A percentile compares a stretch with the other conserved stretches of the same genome.
Conservation (phyloP, 148 eudicot genomes). For the Polygonum aviculare region DNA sequence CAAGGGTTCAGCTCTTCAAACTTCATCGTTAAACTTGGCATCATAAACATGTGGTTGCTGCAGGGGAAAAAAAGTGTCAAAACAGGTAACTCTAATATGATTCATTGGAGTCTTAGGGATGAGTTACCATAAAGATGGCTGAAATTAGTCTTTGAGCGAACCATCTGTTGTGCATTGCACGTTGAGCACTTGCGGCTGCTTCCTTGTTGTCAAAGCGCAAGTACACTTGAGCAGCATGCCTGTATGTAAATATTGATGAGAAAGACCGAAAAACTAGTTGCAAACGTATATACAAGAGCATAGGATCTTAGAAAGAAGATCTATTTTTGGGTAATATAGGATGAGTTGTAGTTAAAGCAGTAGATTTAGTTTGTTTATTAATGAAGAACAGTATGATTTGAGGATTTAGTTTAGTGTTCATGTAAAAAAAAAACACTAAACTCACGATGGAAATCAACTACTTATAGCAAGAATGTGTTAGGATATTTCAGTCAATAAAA, state of each 20-base stretch:
- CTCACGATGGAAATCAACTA: too few relatives aligned
- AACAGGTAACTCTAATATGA: neutral
- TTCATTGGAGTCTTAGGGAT: neutral
- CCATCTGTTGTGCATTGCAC: slow-evolving; percentile 88
- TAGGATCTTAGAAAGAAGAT: neutral
- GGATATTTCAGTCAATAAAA: too few relatives aligned
- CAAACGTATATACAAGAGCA: neutral
- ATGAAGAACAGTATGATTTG: too few relatives aligned
- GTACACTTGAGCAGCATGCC: slow-evolving; percentile 90
- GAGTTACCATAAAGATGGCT: slow-evolving; percentile 76
- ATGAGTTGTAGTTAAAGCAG: too few relatives aligned
- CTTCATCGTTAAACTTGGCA: slow-evolving; percentile 60
- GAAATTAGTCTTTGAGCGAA: slow-evolving; percentile 84
- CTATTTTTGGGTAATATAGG: too few relatives aligned
- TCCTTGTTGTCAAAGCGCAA: slow-evolving; percentile 66
- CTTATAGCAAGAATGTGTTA: too few relatives aligned
- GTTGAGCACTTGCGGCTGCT: slow-evolving; percentile 71
- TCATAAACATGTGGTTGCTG: slow-evolving; percentile 82
- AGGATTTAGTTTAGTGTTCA: too few relatives aligned
- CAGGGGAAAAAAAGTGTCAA: slow-evolving; percentile 12
- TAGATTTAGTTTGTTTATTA: too few relatives aligned
- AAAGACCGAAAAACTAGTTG: neutral
- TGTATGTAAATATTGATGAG: slow-evolving; percentile 17
- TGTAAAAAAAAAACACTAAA: too few relatives aligned
- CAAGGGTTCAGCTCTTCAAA: slow-evolving; percentile 19